Percentiles rank a stretch among this genome's conserved stretches.
These are phyloP conservation scores for Cystobasidium tubakii DNA, from an alignment of 768 basidiomycete genomes.

Conservation along the genomic window DNA sequence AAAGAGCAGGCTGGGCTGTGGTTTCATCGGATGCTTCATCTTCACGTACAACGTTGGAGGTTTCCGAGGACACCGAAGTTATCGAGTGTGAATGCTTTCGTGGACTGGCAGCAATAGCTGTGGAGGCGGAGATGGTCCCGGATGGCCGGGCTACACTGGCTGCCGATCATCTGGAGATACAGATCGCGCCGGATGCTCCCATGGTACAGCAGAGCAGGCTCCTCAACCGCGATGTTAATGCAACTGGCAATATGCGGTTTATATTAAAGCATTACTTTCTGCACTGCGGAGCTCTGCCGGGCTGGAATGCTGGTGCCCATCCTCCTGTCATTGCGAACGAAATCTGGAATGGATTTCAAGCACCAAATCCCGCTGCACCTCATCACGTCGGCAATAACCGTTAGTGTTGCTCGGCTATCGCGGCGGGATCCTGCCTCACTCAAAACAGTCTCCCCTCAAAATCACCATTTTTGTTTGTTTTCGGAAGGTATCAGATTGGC, in stretches of 20 bases:
- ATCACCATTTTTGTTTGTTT: not conserved
- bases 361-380: not conserved
- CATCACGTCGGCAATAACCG: too few species aligned
- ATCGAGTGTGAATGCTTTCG: too few species aligned
- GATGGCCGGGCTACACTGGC: not conserved
- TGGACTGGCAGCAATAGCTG: too few species aligned
- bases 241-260: not conserved
- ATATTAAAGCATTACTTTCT: not conserved
- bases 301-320: too few species aligned
- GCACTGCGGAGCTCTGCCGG: too few species aligned
- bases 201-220: not conserved
- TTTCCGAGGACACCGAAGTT: too few species aligned
- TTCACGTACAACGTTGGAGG: too few species aligned
- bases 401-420: not conserved
- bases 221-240: not conserved
- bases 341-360: not conserved
- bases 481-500: not conserved
- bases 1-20: too few species aligned
- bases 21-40: too few species aligned
- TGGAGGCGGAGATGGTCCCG: too few species aligned
- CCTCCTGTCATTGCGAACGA: not conserved
- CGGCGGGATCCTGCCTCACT: not conserved
- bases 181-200: not conserved
- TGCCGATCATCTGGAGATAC: not conserved
- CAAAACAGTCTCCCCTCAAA: too few species aligned